Conservation (phyloP, 768 basidiomycete genomes). For the Lactarius quietus region DNA sequence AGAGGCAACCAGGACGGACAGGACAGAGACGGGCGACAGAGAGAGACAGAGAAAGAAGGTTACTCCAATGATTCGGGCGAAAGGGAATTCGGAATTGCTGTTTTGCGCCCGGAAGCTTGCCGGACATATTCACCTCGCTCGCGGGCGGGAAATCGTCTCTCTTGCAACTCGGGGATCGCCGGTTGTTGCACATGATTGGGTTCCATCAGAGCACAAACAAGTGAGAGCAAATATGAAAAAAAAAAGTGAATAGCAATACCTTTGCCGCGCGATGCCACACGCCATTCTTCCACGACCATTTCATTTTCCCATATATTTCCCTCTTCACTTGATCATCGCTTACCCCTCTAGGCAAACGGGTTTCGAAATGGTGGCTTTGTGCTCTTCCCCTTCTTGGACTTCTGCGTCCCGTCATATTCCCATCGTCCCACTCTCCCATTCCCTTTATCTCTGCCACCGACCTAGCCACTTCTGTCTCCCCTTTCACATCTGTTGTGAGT, state of each 20-base stretch:
- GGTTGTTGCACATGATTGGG: constrained; percentile 16
- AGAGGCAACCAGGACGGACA: neutral
- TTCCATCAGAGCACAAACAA: constrained; percentile 15
- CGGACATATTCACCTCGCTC: constrained; percentile 10
- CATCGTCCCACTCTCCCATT: neutral
- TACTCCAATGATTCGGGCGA: neutral
- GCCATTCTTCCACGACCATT: neutral
- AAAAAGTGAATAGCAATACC: neutral
- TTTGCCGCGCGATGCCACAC: neutral
- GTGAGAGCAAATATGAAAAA: neutral
- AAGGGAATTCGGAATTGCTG: constrained; percentile 16
- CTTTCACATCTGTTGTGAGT: neutral
- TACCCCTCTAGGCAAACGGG: constrained; percentile 17
- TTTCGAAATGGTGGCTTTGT: constrained; percentile 10
- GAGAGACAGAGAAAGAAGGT: neutral
- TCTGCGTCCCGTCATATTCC: too few species aligned
- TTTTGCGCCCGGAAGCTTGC: constrained; percentile 22
- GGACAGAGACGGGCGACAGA: neutral
- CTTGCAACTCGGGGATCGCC: constrained; percentile 4
- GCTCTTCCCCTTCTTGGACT: neutral
- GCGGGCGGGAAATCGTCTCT: neutral
- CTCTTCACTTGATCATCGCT: constrained; percentile 15
- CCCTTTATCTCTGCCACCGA: neutral
- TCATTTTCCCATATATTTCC: constrained; percentile 1
- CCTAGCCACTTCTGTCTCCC: neutral